Conservation (phyloP, 2,329 filamentous ascomycete species). For the Diplodia intermedia region DNA sequence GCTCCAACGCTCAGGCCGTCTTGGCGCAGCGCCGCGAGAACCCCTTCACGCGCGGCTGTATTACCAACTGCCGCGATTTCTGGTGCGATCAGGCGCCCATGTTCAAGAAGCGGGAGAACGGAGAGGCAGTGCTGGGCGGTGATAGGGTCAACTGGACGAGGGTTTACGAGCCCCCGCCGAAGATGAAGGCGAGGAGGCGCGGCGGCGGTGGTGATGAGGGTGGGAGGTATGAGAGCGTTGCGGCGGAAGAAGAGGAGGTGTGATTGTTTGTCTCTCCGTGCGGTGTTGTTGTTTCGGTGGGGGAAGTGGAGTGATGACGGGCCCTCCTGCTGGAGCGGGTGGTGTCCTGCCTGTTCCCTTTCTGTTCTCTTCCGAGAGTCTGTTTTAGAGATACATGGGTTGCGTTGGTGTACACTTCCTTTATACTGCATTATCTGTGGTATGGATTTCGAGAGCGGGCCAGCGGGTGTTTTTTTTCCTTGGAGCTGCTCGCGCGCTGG, state of each 20-base stretch:
- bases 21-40: constrained; percentile 66
- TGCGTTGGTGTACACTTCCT: not conserved
- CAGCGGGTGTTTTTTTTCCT: not conserved
- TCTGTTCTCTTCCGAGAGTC: not conserved
- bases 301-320: not conserved
- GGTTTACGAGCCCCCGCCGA: constrained; percentile 83
- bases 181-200: constrained; percentile 64
- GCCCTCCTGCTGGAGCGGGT: not conserved
- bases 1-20: constrained; percentile 64
- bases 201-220: not conserved
- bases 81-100: constrained; percentile 90
- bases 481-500: not conserved
- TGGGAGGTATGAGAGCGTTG: constrained; percentile 33
- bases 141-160: constrained; percentile 83
- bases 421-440: not conserved
- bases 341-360: not conserved
- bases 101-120: constrained; percentile 76
- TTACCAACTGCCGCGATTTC: constrained; percentile 95
- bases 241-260: constrained; percentile 24
- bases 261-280: not conserved
- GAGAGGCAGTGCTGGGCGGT: constrained; percentile 77
- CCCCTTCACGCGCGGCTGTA: constrained; percentile 80
- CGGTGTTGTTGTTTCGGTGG: not conserved
- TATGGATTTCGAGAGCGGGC: not conserved
- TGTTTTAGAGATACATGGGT: not conserved